phyloP scores from a whole-genome alignment of 306 rosid species.

The Acacia acuminata region DNA sequence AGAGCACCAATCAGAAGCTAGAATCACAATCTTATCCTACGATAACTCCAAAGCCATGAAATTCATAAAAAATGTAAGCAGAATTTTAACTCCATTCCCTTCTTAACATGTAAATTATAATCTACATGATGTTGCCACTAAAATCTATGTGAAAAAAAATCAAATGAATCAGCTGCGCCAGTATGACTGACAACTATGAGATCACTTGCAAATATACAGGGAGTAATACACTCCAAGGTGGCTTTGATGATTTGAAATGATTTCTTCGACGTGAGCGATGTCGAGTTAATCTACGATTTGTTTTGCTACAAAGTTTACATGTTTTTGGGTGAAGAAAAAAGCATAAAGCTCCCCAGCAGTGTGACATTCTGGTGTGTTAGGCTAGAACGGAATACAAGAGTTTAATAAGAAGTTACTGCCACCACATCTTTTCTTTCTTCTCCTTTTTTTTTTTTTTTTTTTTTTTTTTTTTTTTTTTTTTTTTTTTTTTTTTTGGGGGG shows the following conservation, averaged over 20 bases:
- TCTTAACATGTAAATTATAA: neutral
- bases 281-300: neutral
- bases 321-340: neutral
- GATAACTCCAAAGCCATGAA: neutral
- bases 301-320: neutral
- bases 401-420: neutral
- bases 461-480: no score
- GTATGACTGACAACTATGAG: slow-evolving; percentile 1
- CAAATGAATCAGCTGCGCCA: neutral
- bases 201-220: slow-evolving; percentile 15
- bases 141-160: neutral
- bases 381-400: neutral
- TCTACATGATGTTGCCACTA: neutral
- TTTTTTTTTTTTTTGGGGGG: no score
- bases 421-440: neutral
- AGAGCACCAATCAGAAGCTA: neutral
- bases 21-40: neutral
- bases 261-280: neutral
- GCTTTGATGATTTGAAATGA: neutral
- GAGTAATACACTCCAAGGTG: neutral
- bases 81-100: neutral
- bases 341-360: neutral
- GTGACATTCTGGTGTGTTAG: neutral
- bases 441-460: no score
- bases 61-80: neutral